Conservation (phyloP, 106 monocot species). For the Narthecium ossifragum region DNA sequence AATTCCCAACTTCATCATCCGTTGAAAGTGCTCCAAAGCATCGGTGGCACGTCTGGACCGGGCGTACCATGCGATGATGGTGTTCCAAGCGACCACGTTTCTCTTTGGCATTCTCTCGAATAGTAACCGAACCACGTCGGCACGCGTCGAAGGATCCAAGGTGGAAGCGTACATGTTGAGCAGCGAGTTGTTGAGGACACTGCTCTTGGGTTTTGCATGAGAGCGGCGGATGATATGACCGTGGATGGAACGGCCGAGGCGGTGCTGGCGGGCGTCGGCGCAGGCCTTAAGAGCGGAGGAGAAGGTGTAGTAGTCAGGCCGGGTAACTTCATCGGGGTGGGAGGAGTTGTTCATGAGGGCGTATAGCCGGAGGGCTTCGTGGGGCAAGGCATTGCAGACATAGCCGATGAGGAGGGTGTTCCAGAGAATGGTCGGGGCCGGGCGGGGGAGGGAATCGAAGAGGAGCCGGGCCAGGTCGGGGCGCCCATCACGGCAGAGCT, state of each 20-base stretch:
- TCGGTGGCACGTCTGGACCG: constrained; percentile 13
- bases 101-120: constrained; percentile 72
- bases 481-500: constrained; percentile 52
- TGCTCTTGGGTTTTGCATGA: constrained; percentile 19
- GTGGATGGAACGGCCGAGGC: constrained; percentile 72
- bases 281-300: constrained; percentile 79
- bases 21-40: constrained; percentile 39
- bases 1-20: constrained; percentile 44
- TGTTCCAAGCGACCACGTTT: constrained; percentile 91
- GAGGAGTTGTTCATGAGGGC: constrained; percentile 34
- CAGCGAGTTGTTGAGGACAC: constrained; percentile 66
- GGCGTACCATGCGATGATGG: constrained; percentile 62
- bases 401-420: constrained; percentile 90
- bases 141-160: not conserved
- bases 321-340: not conserved
- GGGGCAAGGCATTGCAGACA: constrained; percentile 64
- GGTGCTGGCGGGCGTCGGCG: constrained; percentile 40
- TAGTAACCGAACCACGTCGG: constrained; percentile 22
- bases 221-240: constrained; percentile 47
- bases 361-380: constrained; percentile 64
- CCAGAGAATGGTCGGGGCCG: constrained; percentile 59
- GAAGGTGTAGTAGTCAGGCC: constrained; percentile 71
- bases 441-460: constrained; percentile 51
- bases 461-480: constrained; percentile 60
- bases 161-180: constrained; percentile 75